These are phyloP conservation scores for Tulasnella sp. DNA, from an alignment of 768 basidiomycete species.

Conservation along the genomic window DNA sequence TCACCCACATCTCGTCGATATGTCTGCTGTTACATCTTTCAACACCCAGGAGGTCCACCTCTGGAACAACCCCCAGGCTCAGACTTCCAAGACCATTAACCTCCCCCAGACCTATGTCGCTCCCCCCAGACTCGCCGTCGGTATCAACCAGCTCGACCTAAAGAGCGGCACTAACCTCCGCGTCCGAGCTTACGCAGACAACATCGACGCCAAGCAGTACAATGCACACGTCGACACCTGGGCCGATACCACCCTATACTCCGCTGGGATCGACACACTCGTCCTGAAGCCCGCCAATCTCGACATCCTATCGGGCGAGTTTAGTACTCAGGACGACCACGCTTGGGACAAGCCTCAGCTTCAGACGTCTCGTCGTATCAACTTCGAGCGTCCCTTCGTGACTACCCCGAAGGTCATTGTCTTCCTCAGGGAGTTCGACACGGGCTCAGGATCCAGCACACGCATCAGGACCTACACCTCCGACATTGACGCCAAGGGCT, in stretches of 20 bases:
- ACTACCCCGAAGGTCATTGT: neutral
- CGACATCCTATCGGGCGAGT: neutral
- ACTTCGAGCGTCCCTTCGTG: neutral
- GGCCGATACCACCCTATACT: neutral
- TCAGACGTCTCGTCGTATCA: neutral
- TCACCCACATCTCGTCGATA: no score
- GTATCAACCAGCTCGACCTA: neutral
- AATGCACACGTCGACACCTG: neutral
- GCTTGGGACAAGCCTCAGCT: neutral
- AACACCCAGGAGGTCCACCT: neutral
- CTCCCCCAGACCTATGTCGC: neutral
- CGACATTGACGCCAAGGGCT: neutral
- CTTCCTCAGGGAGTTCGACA: neutral
- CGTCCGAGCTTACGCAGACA: neutral
- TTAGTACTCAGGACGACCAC: neutral
- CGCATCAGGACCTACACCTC: neutral
- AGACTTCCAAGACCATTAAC: neutral
- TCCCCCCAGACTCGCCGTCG: neutral
- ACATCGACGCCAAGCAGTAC: neutral
- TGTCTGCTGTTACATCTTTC: no score
- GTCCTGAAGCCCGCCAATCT: neutral
- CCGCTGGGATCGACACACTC: neutral
- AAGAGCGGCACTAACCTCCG: neutral
- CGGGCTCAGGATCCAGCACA: neutral
- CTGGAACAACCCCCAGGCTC: neutral